A percentile compares a stretch with the other conserved stretches of the same genome.
Conservation (phyloP, 805 yeast genomes). For the Lipomyces kockii region DNA sequence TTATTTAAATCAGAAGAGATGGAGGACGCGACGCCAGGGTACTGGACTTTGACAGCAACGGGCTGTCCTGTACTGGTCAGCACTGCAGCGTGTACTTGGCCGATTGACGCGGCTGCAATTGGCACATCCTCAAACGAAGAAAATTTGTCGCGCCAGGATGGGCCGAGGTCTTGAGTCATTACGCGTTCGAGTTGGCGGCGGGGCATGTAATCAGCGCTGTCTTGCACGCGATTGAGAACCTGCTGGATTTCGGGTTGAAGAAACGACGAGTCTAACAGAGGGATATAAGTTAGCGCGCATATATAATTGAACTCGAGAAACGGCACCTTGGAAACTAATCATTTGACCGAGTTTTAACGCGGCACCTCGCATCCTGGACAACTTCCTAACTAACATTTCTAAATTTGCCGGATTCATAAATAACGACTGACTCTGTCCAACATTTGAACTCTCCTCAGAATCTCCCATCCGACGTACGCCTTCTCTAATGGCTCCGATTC, state of each 20-base stretch:
- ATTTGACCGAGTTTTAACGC: constrained; percentile 97
- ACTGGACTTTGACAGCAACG: constrained; percentile 94
- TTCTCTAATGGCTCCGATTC: constrained; percentile 79
- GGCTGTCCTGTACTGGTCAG: constrained; percentile 34
- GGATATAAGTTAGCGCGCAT: not conserved
- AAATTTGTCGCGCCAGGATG: constrained; percentile 75
- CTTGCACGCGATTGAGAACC: constrained; percentile 82
- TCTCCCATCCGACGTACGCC: constrained; percentile 68
- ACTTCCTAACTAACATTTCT: constrained; percentile 83
- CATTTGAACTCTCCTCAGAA: constrained; percentile 34
- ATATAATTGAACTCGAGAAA: not conserved
- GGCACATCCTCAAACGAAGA: constrained; percentile 83
- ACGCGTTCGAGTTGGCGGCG: constrained; percentile 81
- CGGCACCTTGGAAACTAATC: constrained; percentile 77
- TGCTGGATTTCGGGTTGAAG: constrained; percentile 80
- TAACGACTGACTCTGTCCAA: constrained; percentile 52
- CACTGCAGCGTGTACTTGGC: constrained; percentile 90
- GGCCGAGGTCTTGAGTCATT: constrained; percentile 74
- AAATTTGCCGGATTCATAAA: constrained; percentile 81
- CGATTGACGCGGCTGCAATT: constrained; percentile 96
- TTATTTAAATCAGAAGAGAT: constrained; percentile 94
- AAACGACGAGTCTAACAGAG: constrained; percentile 23
- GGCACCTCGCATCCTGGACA: constrained; percentile 97
- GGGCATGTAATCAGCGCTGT: constrained; percentile 97
- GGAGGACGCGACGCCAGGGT: constrained; percentile 93